Evolutionary conservation across 164 flowering plant genomes (phyloP).

Genomic region (Santalum album): DNA sequence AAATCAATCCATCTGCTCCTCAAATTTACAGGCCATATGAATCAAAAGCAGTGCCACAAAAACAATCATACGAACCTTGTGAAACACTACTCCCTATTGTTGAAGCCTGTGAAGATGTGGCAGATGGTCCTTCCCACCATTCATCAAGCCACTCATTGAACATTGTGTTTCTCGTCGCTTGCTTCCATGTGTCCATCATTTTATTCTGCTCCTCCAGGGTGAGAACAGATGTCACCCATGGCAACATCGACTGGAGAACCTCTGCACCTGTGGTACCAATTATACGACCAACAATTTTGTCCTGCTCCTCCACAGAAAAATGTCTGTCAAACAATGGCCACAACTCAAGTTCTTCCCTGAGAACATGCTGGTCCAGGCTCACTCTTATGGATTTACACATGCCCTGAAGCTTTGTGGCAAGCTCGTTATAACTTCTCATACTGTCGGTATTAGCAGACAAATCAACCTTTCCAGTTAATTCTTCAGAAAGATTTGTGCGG

Average conservation of each 20-base stretch:
- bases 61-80: constrained; percentile 35
- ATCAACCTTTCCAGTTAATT: constrained; percentile 11
- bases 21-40: neutral
- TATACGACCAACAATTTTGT: constrained; percentile 85
- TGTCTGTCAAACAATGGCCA: constrained; percentile 94
- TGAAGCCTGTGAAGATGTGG: constrained; percentile 24
- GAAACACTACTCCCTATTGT: constrained; percentile 32
- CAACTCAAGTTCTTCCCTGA: constrained; percentile 82
- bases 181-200: constrained; percentile 94
- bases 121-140: constrained; percentile 78
- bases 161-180: constrained; percentile 94
- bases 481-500: constrained; percentile 9
- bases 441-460: constrained; percentile 16
- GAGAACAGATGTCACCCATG: constrained; percentile 93
- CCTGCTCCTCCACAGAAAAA: constrained; percentile 93
- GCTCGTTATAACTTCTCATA: constrained; percentile 47
- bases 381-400: constrained; percentile 94
- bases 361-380: constrained; percentile 76
- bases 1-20: neutral
- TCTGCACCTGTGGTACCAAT: constrained; percentile 98
- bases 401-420: constrained; percentile 82
- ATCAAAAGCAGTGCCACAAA: constrained; percentile 1
- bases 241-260: constrained; percentile 91
- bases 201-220: constrained; percentile 88
- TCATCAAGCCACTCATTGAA: constrained; percentile 96